phyloP scores from a whole-genome alignment of 768 basidiomycete species.

The Kwoniella bestiolae region DNA sequence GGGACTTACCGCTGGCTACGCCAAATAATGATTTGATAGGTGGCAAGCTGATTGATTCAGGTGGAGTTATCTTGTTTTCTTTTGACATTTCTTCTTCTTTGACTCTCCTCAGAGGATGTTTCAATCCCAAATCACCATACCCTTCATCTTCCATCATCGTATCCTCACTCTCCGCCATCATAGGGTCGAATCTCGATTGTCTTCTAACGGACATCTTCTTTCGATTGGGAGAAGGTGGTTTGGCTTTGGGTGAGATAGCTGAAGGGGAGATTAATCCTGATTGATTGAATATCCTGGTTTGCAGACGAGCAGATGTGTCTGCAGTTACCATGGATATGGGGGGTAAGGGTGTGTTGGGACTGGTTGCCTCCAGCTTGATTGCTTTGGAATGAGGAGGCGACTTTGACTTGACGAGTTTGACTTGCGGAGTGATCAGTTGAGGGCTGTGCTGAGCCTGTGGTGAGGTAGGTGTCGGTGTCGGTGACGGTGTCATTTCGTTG shows the following conservation, averaged over 20 bases:
- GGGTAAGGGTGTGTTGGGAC: neutral
- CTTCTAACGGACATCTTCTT: conserved; percentile 59
- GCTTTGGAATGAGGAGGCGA: neutral
- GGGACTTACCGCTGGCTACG: conserved; percentile 32
- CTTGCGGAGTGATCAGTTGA: neutral
- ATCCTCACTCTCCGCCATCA: conserved; percentile 39
- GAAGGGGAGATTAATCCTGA: conserved; percentile 58
- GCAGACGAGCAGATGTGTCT: conserved; percentile 1
- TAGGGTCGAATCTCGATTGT: conserved; percentile 45
- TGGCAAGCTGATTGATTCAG: conserved; percentile 40
- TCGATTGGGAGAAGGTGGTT: conserved; percentile 91
- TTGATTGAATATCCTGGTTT: conserved; percentile 1
- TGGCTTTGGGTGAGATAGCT: conserved; percentile 81
- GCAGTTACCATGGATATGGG: conserved; percentile 8
- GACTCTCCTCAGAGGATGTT: conserved; percentile 43
- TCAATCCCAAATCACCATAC: conserved; percentile 42
- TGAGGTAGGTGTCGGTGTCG: neutral
- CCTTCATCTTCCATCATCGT: conserved; percentile 38
- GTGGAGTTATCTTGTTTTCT: conserved; percentile 3
- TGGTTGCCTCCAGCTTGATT: neutral
- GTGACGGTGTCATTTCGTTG: neutral
- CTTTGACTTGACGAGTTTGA: neutral
- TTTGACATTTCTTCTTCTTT: conserved; percentile 27
- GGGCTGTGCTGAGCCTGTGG: conserved; percentile 12
- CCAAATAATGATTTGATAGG: conserved; percentile 52